Evolutionary conservation across 176 grass and related monocot genomes (phyloP).

Genomic region (Poa annua): DNA sequence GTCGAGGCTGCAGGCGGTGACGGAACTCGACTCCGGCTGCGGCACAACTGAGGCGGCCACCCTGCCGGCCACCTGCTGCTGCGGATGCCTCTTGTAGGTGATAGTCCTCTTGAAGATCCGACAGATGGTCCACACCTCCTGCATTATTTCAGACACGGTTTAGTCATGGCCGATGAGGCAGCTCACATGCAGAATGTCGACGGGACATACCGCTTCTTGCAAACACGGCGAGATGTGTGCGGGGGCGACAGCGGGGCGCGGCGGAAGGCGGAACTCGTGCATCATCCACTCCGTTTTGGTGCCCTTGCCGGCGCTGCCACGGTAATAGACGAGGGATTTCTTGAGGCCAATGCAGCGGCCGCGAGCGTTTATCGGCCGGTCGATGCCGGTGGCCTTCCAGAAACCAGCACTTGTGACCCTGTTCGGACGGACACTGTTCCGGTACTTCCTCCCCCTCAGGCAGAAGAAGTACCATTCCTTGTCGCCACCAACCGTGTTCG

Average conservation of each 20-base stretch:
- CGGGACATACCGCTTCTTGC: slow-evolving; percentile 65
- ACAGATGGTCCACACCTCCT: slow-evolving; percentile 95
- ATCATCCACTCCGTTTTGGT: slow-evolving; percentile 98
- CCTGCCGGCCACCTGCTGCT: slow-evolving; percentile 36
- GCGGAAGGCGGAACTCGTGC: slow-evolving; percentile 88
- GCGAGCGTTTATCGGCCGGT: slow-evolving; percentile 58
- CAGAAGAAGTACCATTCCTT: slow-evolving; percentile 94
- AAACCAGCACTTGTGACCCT: slow-evolving; percentile 79
- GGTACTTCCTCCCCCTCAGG: slow-evolving; percentile 79
- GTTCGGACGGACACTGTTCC: slow-evolving; percentile 86
- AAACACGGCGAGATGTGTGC: slow-evolving; percentile 22
- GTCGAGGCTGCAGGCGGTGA: slow-evolving; percentile 59
- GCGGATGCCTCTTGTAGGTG: slow-evolving; percentile 56
- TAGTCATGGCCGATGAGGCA: background rate
- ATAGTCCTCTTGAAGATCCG: slow-evolving; percentile 74
- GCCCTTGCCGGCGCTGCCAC: slow-evolving; percentile 79
- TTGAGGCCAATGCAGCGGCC: slow-evolving; percentile 72
- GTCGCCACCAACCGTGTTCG: slow-evolving; percentile 49
- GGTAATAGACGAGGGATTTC: slow-evolving; percentile 92
- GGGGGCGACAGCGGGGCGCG: background rate
- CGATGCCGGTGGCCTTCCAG: slow-evolving; percentile 97
- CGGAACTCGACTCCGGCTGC: slow-evolving; percentile 50
- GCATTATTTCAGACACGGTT: slow-evolving; percentile 7
- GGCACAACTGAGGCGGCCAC: background rate
- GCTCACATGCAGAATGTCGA: background rate